A percentile compares a stretch with the other conserved stretches of the same genome.
Evolutionary conservation across 2,329 filamentous ascomycete genomes (phyloP).

Genomic region (Aspergillus oerlinghausenensis): DNA sequence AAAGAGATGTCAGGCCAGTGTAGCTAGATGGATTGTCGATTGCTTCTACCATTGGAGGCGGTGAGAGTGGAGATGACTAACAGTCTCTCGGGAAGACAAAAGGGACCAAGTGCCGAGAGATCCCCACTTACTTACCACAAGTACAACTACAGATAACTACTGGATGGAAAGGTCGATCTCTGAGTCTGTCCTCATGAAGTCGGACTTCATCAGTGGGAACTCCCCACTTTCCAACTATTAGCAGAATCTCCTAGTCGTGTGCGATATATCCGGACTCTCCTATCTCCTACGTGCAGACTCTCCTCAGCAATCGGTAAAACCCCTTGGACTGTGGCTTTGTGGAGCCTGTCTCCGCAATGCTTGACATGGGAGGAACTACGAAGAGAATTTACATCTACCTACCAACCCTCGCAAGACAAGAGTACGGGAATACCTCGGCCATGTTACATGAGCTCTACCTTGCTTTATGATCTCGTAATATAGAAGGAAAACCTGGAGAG

Average conservation of each 20-base stretch:
- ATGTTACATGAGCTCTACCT: background rate
- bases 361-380: background rate
- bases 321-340: background rate
- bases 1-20: background rate
- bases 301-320: background rate
- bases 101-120: constrained; percentile 17
- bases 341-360: background rate
- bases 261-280: background rate
- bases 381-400: background rate
- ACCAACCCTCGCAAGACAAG: too few species aligned
- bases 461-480: background rate
- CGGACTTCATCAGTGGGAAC: too few species aligned
- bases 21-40: background rate
- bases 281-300: too few species aligned
- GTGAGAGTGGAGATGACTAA: background rate
- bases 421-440: background rate
- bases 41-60: background rate
- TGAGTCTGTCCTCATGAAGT: background rate
- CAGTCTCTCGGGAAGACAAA: constrained; percentile 11
- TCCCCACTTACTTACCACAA: background rate
- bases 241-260: background rate
- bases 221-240: background rate
- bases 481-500: background rate
- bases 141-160: too few species aligned
- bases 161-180: background rate